These are phyloP conservation scores for Helotiales sp. DNA, from an alignment of 2,329 filamentous ascomycete species.

Conservation along the genomic window DNA sequence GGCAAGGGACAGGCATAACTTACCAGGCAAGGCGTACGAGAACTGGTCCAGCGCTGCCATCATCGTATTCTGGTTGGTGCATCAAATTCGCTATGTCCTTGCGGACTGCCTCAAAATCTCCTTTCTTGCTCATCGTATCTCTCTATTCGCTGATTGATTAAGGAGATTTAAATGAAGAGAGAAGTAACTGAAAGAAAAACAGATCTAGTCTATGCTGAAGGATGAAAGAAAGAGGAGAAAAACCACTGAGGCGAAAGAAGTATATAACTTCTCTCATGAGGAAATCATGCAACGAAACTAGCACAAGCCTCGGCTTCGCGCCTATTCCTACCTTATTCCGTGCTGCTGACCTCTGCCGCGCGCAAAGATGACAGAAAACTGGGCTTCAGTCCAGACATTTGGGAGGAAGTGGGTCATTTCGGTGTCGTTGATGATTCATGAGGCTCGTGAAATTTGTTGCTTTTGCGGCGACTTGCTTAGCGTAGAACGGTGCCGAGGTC, in stretches of 20 bases:
- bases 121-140: constrained; percentile 47
- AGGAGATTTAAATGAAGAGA: not conserved
- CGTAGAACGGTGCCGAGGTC: not conserved
- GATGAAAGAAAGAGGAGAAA: constrained; percentile 3
- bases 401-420: not conserved
- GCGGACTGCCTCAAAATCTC: constrained; percentile 63
- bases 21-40: constrained; percentile 64
- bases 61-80: constrained; percentile 62
- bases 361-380: constrained; percentile 3
- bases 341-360: constrained; percentile 16
- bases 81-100: constrained; percentile 54
- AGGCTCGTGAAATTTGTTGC: not conserved
- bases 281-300: constrained; percentile 14
- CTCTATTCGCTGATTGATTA: not conserved
- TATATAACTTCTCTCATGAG: constrained; percentile 7
- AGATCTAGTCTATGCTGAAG: constrained; percentile 13
- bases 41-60: constrained; percentile 63
- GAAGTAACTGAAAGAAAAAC: constrained; percentile 4
- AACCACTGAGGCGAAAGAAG: not conserved
- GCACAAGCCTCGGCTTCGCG: constrained; percentile 27
- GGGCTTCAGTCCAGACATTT: not conserved
- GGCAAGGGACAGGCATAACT: constrained; percentile 20
- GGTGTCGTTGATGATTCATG: not conserved
- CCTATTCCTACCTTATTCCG: constrained; percentile 13
- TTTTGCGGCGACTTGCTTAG: not conserved